These are phyloP conservation scores for Scheffersomyces segobiensis DNA, from an alignment of 1,139 yeast genomes.

Conservation along the genomic window DNA sequence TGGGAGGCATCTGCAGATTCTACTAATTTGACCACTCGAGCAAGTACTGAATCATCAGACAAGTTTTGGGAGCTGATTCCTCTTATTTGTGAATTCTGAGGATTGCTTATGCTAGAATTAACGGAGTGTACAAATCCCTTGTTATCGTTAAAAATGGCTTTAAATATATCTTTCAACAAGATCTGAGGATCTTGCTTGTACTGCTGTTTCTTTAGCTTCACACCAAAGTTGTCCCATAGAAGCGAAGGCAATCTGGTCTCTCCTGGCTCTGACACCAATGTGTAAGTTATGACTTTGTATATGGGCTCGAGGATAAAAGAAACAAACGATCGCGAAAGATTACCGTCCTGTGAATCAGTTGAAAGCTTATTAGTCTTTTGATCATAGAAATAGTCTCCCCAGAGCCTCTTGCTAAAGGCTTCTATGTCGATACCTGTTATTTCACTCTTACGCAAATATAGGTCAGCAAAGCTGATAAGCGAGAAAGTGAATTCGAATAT, in stretches of 20 bases:
- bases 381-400: conserved; percentile 76
- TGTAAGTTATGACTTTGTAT: conserved; percentile 68
- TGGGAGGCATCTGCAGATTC: conserved; percentile 50
- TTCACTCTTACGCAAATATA: conserved; percentile 41
- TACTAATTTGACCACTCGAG: conserved; percentile 61
- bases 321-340: conserved; percentile 56
- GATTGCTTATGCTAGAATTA: conserved; percentile 37
- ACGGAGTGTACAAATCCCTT: conserved; percentile 57
- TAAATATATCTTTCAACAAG: conserved; percentile 56
- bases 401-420: conserved; percentile 54
- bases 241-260: conserved; percentile 37
- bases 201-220: conserved; percentile 38
- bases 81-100: conserved; percentile 21
- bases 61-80: conserved; percentile 17
- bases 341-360: conserved; percentile 26
- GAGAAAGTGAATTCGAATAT: conserved; percentile 64
- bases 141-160: conserved; percentile 53
- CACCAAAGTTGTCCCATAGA: conserved; percentile 48
- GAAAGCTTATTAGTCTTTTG: conserved; percentile 46
- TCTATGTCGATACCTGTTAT: conserved; percentile 32
- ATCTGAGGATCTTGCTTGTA: conserved; percentile 57
- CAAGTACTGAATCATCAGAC: conserved; percentile 27
- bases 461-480: conserved; percentile 59
- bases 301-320: conserved; percentile 75
- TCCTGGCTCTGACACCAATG: conserved; percentile 55